Conservation (phyloP, 1,284 basidiomycete species). For the Puccinia brachypodii region DNA sequence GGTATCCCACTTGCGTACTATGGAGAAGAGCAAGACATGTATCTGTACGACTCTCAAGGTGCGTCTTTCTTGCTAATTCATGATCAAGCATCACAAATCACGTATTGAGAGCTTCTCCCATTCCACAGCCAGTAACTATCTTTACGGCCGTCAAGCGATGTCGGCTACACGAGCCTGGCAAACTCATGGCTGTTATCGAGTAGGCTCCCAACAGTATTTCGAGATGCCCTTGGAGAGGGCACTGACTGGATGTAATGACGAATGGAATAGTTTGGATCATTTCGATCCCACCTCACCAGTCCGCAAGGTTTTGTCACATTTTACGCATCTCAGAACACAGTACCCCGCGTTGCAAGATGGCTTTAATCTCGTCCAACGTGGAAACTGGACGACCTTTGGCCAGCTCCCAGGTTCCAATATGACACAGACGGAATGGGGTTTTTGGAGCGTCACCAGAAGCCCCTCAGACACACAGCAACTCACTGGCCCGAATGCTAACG, state of each 20-base stretch:
- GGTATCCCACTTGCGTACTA: slow-evolving; percentile 69
- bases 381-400: slow-evolving; percentile 77
- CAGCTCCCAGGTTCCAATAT: slow-evolving; percentile 76
- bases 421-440: slow-evolving; percentile 76
- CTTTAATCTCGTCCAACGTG: slow-evolving; percentile 71
- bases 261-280: slow-evolving; percentile 85
- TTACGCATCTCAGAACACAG: slow-evolving; percentile 67
- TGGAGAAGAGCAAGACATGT: slow-evolving; percentile 48
- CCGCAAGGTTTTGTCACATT: slow-evolving; percentile 71
- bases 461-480: slow-evolving; percentile 28
- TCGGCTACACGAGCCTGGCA: slow-evolving; percentile 79
- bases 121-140: slow-evolving; percentile 24
- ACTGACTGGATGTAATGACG: slow-evolving; percentile 75
- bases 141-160: slow-evolving; percentile 81
- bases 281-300: slow-evolving; percentile 83
- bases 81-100: slow-evolving; percentile 63
- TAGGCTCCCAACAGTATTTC: slow-evolving; percentile 85
- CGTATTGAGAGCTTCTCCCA: background rate
- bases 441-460: slow-evolving; percentile 69
- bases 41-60: slow-evolving; percentile 48
- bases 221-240: slow-evolving; percentile 78
- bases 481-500: slow-evolving; percentile 64
- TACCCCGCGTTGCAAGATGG: slow-evolving; percentile 80
- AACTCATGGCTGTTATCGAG: slow-evolving; percentile 81
- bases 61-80: background rate